Conservation (phyloP, 2,329 filamentous ascomycete species). For the Ceratocystis diversiconidia region DNA sequence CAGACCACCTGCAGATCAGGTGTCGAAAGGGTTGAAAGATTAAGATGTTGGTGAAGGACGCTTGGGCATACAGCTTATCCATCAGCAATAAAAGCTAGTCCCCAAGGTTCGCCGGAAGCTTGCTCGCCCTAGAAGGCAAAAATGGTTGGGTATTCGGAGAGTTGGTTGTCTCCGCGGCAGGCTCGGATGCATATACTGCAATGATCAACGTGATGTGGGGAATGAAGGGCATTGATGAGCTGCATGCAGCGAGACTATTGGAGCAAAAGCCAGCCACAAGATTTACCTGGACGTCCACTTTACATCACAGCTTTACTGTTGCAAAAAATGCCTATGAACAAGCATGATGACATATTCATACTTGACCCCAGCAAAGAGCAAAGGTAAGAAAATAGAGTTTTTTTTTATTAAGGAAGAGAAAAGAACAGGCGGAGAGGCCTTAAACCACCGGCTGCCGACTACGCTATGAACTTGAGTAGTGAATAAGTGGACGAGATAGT, state of each 20-base stretch:
- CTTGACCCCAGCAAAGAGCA: no score
- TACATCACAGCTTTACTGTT: not conserved
- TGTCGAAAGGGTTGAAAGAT: not conserved
- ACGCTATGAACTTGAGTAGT: no score
- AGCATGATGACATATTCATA: no score
- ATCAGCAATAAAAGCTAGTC: no score
- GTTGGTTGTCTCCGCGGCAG: not conserved
- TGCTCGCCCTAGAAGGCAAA: no score
- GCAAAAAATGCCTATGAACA: no score
- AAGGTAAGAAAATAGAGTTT: no score
- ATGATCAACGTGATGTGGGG: not conserved
- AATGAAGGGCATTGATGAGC: not conserved
- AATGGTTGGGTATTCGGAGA: not conserved
- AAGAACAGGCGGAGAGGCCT: no score
- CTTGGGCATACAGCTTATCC: slow-evolving; percentile 1
- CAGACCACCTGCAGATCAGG: not conserved
- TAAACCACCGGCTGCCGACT: no score
- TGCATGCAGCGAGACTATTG: not conserved
- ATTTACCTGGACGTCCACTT: not conserved
- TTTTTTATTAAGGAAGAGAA: no score
- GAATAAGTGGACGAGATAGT: no score
- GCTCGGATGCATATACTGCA: not conserved
- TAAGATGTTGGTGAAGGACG: not conserved
- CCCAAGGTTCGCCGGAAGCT: no score
- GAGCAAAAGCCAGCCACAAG: not conserved